Conservation (phyloP, 2,329 filamentous ascomycete species). For the Trichoderma aggressivum region DNA sequence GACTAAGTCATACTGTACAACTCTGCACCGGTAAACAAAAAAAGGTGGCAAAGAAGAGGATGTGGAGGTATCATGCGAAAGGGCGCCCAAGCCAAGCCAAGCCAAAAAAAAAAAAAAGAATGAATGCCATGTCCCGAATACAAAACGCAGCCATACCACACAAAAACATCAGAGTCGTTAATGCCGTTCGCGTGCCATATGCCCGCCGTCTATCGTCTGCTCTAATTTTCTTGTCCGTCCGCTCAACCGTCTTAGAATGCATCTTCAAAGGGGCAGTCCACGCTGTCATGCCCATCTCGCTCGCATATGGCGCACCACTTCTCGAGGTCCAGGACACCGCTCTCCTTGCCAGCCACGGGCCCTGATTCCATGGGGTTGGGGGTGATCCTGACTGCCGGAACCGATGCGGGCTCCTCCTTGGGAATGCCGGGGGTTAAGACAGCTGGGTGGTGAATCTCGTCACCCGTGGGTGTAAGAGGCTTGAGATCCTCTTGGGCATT, state of each 20-base stretch:
- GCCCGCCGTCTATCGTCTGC: conserved; percentile 14
- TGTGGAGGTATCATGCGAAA: conserved; percentile 36
- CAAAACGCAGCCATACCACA: conserved; percentile 18
- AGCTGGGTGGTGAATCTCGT: conserved; percentile 47
- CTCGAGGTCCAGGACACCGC: conserved; percentile 71
- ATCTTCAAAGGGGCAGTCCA: conserved; percentile 91
- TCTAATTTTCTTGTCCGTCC: neutral
- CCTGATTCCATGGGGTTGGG: conserved; percentile 63
- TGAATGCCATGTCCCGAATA: conserved; percentile 23
- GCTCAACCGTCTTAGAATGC: conserved; percentile 49
- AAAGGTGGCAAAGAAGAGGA: conserved; percentile 25
- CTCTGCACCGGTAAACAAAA: conserved; percentile 10
- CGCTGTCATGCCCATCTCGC: conserved; percentile 92
- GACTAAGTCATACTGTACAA: neutral
- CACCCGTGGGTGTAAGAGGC: conserved; percentile 38
- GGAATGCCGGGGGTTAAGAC: conserved; percentile 52
- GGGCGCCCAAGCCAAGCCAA: conserved; percentile 30
- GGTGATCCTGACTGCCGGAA: conserved; percentile 46
- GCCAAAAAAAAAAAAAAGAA: too few relatives aligned
- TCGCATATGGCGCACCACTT: conserved; percentile 99
- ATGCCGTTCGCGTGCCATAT: conserved; percentile 16
- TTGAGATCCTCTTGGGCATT: conserved; percentile 36
- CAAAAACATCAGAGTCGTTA: conserved; percentile 23
- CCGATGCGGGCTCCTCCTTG: conserved; percentile 39
- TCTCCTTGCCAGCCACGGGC: conserved; percentile 74